Evolutionary conservation across 2,329 filamentous ascomycete genomes (phyloP).

Genomic region (Pseudonectria foliicola): DNA sequence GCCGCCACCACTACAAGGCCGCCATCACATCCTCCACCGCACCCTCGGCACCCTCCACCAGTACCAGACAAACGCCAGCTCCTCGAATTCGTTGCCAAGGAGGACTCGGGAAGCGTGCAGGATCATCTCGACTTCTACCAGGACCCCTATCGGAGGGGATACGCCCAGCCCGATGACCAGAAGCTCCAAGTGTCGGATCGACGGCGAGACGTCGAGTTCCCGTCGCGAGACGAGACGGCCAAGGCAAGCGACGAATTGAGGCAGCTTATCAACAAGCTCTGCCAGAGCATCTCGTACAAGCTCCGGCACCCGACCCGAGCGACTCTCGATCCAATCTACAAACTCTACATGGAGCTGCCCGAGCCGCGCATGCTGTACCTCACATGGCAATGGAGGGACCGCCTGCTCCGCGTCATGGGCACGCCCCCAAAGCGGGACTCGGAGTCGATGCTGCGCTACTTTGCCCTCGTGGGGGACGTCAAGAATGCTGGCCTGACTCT

Average conservation of each 20-base stretch:
- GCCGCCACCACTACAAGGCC: conserved; percentile 11
- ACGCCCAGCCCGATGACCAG: conserved; percentile 44
- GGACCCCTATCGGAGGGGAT: conserved; percentile 48
- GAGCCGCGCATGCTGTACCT: conserved; percentile 46
- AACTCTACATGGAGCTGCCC: conserved; percentile 42
- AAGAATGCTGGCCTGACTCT: conserved; percentile 65
- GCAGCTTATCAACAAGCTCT: conserved; percentile 32
- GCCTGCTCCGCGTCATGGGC: conserved; percentile 62
- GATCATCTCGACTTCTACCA: conserved; percentile 45
- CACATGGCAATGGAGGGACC: conserved; percentile 46
- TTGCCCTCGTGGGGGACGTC: conserved; percentile 78
- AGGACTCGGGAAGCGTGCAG: conserved; percentile 40
- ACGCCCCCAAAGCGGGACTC: conserved; percentile 50
- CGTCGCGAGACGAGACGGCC: conserved; percentile 34
- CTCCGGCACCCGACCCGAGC: conserved; percentile 34
- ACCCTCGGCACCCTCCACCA: conserved; percentile 4
- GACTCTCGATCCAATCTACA: conserved; percentile 39
- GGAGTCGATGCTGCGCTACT: conserved; percentile 70
- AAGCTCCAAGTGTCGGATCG: conserved; percentile 43
- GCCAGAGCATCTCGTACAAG: conserved; percentile 32
- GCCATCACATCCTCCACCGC: conserved; percentile 4
- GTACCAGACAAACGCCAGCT: conserved; percentile 36
- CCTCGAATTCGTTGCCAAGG: conserved; percentile 45
- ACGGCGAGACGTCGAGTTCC: conserved; percentile 40
- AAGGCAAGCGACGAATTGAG: conserved; percentile 28